Evolutionary conservation across 352 stramenopile species (phyloP).

Genomic region (Elongisporangium anandrum): DNA sequence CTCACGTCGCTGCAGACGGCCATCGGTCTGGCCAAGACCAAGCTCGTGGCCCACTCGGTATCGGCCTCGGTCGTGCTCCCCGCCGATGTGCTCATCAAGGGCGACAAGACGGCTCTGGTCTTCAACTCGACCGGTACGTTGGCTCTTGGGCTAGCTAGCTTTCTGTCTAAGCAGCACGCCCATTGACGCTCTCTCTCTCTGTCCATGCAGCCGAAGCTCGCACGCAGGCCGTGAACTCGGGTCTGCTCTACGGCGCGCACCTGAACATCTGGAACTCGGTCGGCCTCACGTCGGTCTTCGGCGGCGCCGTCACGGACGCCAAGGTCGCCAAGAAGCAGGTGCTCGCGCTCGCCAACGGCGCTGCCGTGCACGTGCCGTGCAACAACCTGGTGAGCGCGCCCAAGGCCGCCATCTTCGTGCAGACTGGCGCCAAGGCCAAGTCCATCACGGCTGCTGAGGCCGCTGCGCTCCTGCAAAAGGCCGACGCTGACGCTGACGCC

Average conservation of each 20-base stretch:
- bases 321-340: conserved; percentile 62
- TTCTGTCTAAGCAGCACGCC: background rate
- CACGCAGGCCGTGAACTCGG: conserved; percentile 57
- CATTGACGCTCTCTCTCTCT: background rate
- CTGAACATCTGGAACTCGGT: conserved; percentile 66
- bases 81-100: conserved; percentile 52
- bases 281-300: conserved; percentile 68
- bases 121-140: conserved; percentile 55
- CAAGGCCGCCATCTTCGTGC: conserved; percentile 58
- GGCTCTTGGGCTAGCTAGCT: background rate
- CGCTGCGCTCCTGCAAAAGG: conserved; percentile 36
- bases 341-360: conserved; percentile 35
- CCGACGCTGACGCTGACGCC: conserved; percentile 37
- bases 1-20: conserved; percentile 49
- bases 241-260: conserved; percentile 61
- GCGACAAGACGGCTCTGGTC: conserved; percentile 60
- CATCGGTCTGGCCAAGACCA: conserved; percentile 67
- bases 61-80: conserved; percentile 51
- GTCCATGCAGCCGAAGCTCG: conserved; percentile 32
- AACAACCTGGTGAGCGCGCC: conserved; percentile 74
- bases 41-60: conserved; percentile 51
- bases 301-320: conserved; percentile 54
- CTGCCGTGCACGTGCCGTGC: conserved; percentile 65
- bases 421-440: conserved; percentile 55
- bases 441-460: conserved; percentile 52